Evolutionary conservation across 148 eudicot genomes (phyloP).

Genomic region (Amaranthus palmeri): DNA sequence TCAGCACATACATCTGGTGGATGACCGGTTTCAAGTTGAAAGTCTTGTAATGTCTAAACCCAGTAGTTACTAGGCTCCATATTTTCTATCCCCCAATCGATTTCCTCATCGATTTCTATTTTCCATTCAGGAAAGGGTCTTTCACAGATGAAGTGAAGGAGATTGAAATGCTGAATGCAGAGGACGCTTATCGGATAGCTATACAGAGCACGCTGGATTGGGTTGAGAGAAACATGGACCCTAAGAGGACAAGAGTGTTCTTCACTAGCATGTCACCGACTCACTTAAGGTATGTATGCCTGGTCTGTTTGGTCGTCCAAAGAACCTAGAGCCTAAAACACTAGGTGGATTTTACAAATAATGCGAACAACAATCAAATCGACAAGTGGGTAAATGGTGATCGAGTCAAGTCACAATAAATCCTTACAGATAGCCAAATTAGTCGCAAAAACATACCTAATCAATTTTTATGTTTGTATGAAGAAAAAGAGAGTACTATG

Average conservation of each 20-base stretch:
- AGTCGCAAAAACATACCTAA: too few relatives aligned
- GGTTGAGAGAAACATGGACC: slow-evolving; percentile 81
- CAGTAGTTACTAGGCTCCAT: neutral
- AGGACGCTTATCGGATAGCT: slow-evolving; percentile 76
- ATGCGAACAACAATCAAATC: neutral
- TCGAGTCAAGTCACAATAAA: neutral
- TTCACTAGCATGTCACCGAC: slow-evolving; percentile 98
- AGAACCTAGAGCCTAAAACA: neutral
- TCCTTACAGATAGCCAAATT: neutral
- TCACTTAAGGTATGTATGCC: slow-evolving; percentile 61
- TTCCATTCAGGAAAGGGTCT: slow-evolving; percentile 63
- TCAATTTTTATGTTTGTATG: neutral
- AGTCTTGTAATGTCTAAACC: slow-evolving; percentile 51
- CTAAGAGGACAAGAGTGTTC: slow-evolving; percentile 66
- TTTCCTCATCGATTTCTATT: neutral
- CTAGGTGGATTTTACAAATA: neutral
- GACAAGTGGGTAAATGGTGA: neutral
- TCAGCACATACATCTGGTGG: slow-evolving; percentile 98
- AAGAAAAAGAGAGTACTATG: neutral
- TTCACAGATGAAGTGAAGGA: slow-evolving; percentile 59
- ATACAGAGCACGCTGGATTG: slow-evolving; percentile 90
- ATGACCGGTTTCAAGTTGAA: slow-evolving; percentile 77
- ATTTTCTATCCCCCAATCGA: neutral
- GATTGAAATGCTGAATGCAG: slow-evolving; percentile 51
- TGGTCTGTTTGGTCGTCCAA: neutral